Evolutionary conservation across 768 basidiomycete genomes (phyloP), one percentile per base, ranked within the genome.

Genomic region (Tulasnella sp.): DNA sequence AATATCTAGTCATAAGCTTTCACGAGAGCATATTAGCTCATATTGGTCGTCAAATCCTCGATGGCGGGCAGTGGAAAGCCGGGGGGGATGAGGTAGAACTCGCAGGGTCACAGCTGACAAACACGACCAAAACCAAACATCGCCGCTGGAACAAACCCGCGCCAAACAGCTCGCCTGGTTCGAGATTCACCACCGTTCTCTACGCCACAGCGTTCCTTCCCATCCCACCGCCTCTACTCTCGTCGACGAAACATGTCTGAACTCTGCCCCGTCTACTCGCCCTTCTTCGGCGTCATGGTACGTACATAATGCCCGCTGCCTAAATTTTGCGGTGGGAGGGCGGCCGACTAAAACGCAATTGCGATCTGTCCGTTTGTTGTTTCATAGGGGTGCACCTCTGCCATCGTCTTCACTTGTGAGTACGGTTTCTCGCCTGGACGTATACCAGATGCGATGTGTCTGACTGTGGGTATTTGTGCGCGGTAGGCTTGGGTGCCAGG

Each of bases 381-480:
- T 55, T 14, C 41, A 45, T 55, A 93, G 91, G 94, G 94, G 63
- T 94, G 90, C 77, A 90, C 93, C 57, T 82, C 84, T 67, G 91
- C 94, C 62, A 97, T 98, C 69, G 87, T 94, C 68, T 96, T 99
- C 73, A 96, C 93, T 64, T 93, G 94, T 93, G 66, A 76, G 89
- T 70, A 35, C 15, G 27, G 3, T 29, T 4, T 49, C 36, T 12
- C 25, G 37, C 29, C 48, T 52, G 19, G 35, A 36, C 17, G 17
- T 21, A 40, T 31, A 15, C 21, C 29, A 27, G 36, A 56, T 25
- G 1, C 34, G 39, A 31, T 27, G 25, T 43, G 36, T 39, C 46
- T 11, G 29, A 21, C n/a, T n/a, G n/a, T n/a, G n/a, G 45, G 27
- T 40, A n/a, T 36, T 45, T 57, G 57, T 31, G 49, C 36, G 23